Conservation (phyloP, 768 basidiomycete genomes). For the Suillus alpinus region DNA sequence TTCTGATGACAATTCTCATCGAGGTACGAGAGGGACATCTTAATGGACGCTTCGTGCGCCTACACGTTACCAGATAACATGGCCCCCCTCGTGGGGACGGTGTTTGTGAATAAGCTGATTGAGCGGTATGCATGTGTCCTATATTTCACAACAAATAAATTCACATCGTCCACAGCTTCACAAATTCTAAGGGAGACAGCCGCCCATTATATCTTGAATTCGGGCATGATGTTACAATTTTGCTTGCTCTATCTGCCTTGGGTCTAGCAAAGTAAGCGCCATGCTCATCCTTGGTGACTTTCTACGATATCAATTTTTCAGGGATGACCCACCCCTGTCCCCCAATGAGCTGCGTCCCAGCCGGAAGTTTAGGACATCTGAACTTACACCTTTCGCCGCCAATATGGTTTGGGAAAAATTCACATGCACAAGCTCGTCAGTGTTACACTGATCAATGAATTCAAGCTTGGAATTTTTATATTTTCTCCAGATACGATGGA, state of each 20-base stretch:
- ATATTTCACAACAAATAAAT: not conserved
- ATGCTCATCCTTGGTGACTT: not conserved
- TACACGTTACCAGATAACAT: conserved; percentile 32
- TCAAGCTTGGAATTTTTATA: conserved; percentile 3
- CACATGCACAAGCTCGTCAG: conserved; percentile 34
- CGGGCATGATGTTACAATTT: conserved; percentile 38
- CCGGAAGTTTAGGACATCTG: conserved; percentile 38
- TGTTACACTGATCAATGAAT: not conserved
- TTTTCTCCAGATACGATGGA: conserved; percentile 23
- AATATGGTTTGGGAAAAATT: conserved; percentile 44
- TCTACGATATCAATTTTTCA: conserved; percentile 11
- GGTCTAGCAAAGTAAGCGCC: conserved; percentile 28
- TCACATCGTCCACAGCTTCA: conserved; percentile 16
- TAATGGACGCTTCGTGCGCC: conserved; percentile 35
- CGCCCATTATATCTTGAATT: conserved; percentile 33
- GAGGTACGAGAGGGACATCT: conserved; percentile 34
- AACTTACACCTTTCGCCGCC: conserved; percentile 42
- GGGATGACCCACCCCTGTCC: conserved; percentile 32
- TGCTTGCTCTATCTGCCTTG: conserved; percentile 33
- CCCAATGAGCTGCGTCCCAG: conserved; percentile 22
- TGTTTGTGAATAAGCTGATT: conserved; percentile 32
- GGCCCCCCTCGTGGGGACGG: conserved; percentile 32
- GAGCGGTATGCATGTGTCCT: conserved; percentile 22
- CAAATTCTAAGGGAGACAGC: conserved; percentile 28
- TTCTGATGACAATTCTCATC: not conserved